Evolutionary conservation across 2,329 filamentous ascomycete species (phyloP).

Genomic region (Trichoderma asperellum): DNA sequence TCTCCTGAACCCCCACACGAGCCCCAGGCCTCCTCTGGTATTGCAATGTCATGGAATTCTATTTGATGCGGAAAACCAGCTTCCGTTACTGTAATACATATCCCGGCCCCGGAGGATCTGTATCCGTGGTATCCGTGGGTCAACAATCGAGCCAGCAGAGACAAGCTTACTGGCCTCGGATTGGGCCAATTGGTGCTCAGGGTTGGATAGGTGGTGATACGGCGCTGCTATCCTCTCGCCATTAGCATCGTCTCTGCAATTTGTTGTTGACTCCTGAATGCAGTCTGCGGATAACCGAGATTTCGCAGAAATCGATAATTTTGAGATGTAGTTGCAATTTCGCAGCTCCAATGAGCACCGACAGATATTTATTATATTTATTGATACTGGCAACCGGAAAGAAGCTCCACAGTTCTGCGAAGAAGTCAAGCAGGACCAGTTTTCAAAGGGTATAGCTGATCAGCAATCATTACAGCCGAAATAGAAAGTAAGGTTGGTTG

Average conservation of each 20-base stretch:
- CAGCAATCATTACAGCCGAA: background rate
- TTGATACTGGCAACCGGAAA: background rate
- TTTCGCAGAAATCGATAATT: background rate
- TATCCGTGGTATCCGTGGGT: background rate
- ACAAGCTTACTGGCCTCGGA: background rate
- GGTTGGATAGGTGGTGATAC: background rate
- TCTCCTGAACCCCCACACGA: slow-evolving; percentile 43
- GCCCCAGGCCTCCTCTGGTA: slow-evolving; percentile 30
- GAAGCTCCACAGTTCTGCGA: background rate
- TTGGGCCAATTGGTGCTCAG: background rate
- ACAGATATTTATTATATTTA: background rate
- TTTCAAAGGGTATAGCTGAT: background rate
- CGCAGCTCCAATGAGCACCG: background rate
- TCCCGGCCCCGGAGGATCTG: background rate
- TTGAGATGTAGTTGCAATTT: background rate
- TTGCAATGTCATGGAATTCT: background rate
- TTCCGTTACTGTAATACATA: background rate
- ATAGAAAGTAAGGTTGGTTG: background rate
- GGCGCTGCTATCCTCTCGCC: background rate
- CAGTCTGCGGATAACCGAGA: background rate
- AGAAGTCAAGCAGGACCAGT: background rate
- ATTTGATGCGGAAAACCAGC: background rate
- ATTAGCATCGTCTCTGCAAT: background rate
- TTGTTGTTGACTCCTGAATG: background rate
- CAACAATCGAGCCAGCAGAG: background rate